Conservation (phyloP, 2,329 filamentous ascomycete genomes). For the Fusarium mexicanum region DNA sequence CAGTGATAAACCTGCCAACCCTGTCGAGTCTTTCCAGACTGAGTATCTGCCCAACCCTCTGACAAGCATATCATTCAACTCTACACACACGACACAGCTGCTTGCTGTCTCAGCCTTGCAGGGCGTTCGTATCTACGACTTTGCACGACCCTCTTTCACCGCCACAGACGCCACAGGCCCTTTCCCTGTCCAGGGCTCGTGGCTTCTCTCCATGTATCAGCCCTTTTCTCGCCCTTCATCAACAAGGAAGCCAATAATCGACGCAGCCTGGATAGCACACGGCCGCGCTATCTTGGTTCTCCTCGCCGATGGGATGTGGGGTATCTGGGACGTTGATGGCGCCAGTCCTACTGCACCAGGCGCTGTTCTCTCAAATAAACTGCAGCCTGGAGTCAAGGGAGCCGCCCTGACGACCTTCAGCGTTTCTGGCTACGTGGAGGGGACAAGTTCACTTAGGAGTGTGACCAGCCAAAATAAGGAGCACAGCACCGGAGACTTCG, state of each 20-base stretch:
- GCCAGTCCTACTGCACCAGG: slow-evolving; percentile 57
- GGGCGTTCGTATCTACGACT: slow-evolving; percentile 71
- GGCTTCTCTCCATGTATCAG: slow-evolving; percentile 70
- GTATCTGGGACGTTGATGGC: slow-evolving; percentile 73
- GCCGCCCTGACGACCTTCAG: slow-evolving; percentile 68
- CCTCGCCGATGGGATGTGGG: slow-evolving; percentile 73
- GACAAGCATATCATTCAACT: slow-evolving; percentile 68
- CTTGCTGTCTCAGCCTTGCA: slow-evolving; percentile 65
- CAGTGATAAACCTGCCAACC: slow-evolving; percentile 44
- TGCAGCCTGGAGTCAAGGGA: slow-evolving; percentile 63
- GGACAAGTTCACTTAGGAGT: slow-evolving; percentile 64
- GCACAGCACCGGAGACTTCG: slow-evolving; percentile 60
- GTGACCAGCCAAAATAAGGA: slow-evolving; percentile 49
- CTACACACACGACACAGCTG: slow-evolving; percentile 66
- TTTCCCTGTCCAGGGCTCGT: slow-evolving; percentile 68
- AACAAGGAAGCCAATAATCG: slow-evolving; percentile 68
- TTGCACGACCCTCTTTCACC: slow-evolving; percentile 60
- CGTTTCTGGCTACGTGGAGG: slow-evolving; percentile 68
- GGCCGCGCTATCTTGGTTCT: slow-evolving; percentile 68
- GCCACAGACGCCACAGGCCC: slow-evolving; percentile 62
- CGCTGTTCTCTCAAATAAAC: slow-evolving; percentile 59
- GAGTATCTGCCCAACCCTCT: slow-evolving; percentile 67
- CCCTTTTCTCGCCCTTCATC: slow-evolving; percentile 61
- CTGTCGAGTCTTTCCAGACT: slow-evolving; percentile 65
- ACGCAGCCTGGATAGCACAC: slow-evolving; percentile 69